These are phyloP conservation scores for Coprinopsis cinerea DNA, from an alignment of 768 basidiomycete species.

Conservation along the genomic window DNA sequence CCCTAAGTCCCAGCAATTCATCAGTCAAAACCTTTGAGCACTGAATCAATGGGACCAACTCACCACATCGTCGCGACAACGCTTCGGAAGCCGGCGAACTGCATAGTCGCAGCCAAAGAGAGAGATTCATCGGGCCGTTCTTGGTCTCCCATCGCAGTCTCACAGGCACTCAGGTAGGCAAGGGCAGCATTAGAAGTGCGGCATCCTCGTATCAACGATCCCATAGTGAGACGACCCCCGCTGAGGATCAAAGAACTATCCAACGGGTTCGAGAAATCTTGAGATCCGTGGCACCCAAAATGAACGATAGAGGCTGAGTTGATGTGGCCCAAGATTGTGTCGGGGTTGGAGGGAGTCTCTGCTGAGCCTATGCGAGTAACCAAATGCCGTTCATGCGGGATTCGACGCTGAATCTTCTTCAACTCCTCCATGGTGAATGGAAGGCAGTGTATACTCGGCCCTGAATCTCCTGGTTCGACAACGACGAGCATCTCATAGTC, in stretches of 20 bases:
- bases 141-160: no score
- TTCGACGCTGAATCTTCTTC: no score
- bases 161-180: no score
- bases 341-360: not conserved
- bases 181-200: no score
- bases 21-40: not conserved
- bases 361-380: not conserved
- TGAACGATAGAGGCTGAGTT: slow-evolving; percentile 18
- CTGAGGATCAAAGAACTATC: slow-evolving; percentile 20
- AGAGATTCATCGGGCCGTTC: no score
- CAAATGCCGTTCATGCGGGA: no score
- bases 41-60: not conserved
- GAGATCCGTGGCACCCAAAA: slow-evolving; percentile 30
- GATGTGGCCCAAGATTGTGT: not conserved
- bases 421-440: not conserved
- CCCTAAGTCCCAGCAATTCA: not conserved
- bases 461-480: not conserved
- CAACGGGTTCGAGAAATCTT: no score
- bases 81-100: slow-evolving; percentile 21
- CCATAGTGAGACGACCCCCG: slow-evolving; percentile 15
- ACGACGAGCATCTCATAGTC: not conserved
- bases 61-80: slow-evolving; percentile 41
- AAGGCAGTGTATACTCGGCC: not conserved
- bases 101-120: no score
- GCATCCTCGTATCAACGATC: slow-evolving; percentile 15